A percentile compares a stretch with the other conserved stretches of the same genome.
Conservation (phyloP, 2,329 filamentous ascomycete genomes). For the Claviceps purpurea region DNA sequence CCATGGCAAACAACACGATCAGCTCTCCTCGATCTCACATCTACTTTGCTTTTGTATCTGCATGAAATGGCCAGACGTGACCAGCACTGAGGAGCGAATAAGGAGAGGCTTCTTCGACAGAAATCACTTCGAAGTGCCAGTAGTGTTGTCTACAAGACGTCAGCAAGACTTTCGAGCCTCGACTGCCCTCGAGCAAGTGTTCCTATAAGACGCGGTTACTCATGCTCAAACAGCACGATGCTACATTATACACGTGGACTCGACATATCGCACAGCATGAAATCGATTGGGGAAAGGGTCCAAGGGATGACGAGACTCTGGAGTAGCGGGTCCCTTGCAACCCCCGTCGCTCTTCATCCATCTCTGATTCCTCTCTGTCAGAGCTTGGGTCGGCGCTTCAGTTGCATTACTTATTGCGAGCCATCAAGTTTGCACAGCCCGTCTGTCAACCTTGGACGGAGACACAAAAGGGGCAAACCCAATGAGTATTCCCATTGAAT, state of each 20-base stretch:
- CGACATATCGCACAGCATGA: not conserved
- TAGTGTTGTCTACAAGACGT: not conserved
- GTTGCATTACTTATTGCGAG: not conserved
- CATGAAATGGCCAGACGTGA: not conserved
- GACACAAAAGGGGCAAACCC: not conserved
- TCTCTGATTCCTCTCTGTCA: not conserved
- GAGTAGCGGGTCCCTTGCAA: not conserved
- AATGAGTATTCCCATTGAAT: not conserved
- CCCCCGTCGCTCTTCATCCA: not conserved
- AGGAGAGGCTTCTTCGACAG: no score
- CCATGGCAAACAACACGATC: not conserved
- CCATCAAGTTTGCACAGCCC: not conserved
- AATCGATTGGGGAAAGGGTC: not conserved
- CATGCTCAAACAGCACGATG: not conserved
- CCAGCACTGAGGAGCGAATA: no score
- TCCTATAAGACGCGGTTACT: not conserved
- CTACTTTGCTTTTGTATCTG: not conserved
- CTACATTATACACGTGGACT: not conserved
- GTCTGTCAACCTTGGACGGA: not conserved
- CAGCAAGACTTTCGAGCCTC: no score
- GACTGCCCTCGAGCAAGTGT: no score
- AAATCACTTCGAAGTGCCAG: no score
- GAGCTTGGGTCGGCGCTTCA: not conserved
- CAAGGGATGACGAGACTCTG: not conserved
- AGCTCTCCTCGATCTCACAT: not conserved